Percentiles rank a stretch among this genome's conserved stretches.
These are phyloP conservation scores for Tieghemostelium lacteum DNA, from an alignment of 78 protist genomes.

Conservation along the genomic window DNA sequence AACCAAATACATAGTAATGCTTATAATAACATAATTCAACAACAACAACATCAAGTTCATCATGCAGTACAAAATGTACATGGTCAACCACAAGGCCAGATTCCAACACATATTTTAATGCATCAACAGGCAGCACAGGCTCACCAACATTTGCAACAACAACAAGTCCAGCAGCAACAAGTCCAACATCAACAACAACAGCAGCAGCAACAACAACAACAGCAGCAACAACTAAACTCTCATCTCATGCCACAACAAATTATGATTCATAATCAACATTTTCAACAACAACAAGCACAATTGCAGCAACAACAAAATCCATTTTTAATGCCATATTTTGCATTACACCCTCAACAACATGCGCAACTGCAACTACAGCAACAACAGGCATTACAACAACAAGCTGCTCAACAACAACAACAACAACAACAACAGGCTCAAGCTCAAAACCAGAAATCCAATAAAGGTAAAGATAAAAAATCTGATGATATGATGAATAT, in stretches of 20 bases:
- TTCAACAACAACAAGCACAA: background rate
- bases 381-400: background rate
- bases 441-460: too few species aligned
- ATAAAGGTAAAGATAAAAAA: too few species aligned
- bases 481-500: too few species aligned
- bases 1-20: background rate
- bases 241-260: background rate
- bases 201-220: background rate
- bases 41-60: constrained; percentile 13
- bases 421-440: too few species aligned
- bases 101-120: background rate
- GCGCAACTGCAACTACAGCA: background rate
- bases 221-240: background rate
- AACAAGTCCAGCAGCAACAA: background rate
- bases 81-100: background rate
- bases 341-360: background rate
- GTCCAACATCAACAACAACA: background rate
- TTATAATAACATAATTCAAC: constrained; percentile 23
- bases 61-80: background rate
- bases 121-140: background rate
- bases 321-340: background rate
- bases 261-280: background rate
- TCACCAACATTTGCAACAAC: background rate
- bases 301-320: background rate
- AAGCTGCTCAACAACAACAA: background rate